Conservation (phyloP, 192 early-diverging fungal species). For the Allomyces arbusculus region DNA sequence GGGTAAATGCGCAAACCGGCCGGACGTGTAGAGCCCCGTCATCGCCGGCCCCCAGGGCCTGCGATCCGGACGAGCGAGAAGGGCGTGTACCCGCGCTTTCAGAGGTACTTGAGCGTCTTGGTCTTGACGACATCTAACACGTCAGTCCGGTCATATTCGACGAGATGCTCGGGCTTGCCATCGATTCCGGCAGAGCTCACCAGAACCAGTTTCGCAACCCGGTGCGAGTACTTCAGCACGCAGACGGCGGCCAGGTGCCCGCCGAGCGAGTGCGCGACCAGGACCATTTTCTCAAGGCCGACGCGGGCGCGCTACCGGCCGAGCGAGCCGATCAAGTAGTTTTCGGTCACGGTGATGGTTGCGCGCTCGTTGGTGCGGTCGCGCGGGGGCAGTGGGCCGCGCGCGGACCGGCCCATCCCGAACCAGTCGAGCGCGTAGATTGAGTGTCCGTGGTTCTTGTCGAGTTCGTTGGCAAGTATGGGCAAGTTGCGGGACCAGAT, state of each 20-base stretch:
- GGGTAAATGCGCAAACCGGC: constrained; percentile 44
- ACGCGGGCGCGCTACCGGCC: constrained; percentile 58
- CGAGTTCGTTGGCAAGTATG: not conserved
- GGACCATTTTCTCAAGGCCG: constrained; percentile 56
- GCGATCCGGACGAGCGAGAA: constrained; percentile 50
- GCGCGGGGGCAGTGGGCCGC: constrained; percentile 22
- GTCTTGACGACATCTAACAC: no score
- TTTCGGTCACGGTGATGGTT: constrained; percentile 31
- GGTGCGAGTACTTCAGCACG: constrained; percentile 64
- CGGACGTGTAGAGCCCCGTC: constrained; percentile 27
- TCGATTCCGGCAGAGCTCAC: constrained; percentile 63
- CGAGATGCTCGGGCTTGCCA: no score
- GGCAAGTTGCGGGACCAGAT: not conserved
- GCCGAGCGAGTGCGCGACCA: constrained; percentile 67
- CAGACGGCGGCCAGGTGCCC: constrained; percentile 72
- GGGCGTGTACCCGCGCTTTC: constrained; percentile 62
- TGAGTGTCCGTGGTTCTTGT: no score
- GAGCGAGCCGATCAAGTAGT: constrained; percentile 73
- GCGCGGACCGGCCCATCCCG: constrained; percentile 77
- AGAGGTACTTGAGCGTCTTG: constrained; percentile 26
- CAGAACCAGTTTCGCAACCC: constrained; percentile 69
- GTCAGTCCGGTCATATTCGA: no score
- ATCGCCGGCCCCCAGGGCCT: constrained; percentile 56
- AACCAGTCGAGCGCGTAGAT: constrained; percentile 55
- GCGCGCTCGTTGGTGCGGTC: not conserved